A percentile compares a stretch with the other conserved stretches of the same genome.
These are phyloP conservation scores for Naganishia antarctica DNA, from an alignment of 768 basidiomycete genomes.

Conservation along the genomic window DNA sequence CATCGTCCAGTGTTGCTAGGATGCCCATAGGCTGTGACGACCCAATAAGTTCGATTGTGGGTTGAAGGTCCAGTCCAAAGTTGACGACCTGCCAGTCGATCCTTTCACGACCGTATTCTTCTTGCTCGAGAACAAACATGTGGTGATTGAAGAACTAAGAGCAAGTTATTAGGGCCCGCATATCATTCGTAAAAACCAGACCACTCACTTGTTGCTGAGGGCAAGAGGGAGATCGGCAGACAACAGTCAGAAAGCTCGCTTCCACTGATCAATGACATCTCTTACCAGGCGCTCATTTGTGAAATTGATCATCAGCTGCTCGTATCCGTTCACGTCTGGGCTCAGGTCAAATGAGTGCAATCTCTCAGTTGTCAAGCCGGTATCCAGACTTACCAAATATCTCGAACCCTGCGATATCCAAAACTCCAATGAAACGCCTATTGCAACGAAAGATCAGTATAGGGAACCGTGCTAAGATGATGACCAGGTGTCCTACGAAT, in stretches of 20 bases:
- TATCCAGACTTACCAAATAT: slow-evolving; percentile 55
- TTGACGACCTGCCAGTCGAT: slow-evolving; percentile 99
- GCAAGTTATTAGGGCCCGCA: background rate
- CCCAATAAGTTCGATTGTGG: slow-evolving; percentile 97
- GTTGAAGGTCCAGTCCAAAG: slow-evolving; percentile 93
- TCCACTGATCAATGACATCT: background rate
- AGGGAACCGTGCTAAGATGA: slow-evolving; percentile 42
- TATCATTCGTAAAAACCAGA: background rate
- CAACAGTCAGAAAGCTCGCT: background rate
- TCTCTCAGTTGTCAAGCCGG: too few relatives aligned
- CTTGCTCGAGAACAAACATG: slow-evolving; percentile 99
- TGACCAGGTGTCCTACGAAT: slow-evolving; percentile 53
- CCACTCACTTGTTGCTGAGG: slow-evolving; percentile 66
- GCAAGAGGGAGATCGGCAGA: background rate
- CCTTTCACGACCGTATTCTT: slow-evolving; percentile 91
- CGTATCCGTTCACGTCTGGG: slow-evolving; percentile 72
- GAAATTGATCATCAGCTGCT: slow-evolving; percentile 96
- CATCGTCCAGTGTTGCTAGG: slow-evolving; percentile 88
- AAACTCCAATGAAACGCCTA: slow-evolving; percentile 78
- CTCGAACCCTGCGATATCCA: slow-evolving; percentile 99
- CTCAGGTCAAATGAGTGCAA: background rate
- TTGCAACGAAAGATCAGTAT: slow-evolving; percentile 49
- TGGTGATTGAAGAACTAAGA: slow-evolving; percentile 70
- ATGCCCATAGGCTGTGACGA: slow-evolving; percentile 75
- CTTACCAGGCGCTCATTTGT: slow-evolving; percentile 72